These are phyloP conservation scores for Amphibolis antarctica DNA, from an alignment of 106 monocot species.

Conservation along the genomic window DNA sequence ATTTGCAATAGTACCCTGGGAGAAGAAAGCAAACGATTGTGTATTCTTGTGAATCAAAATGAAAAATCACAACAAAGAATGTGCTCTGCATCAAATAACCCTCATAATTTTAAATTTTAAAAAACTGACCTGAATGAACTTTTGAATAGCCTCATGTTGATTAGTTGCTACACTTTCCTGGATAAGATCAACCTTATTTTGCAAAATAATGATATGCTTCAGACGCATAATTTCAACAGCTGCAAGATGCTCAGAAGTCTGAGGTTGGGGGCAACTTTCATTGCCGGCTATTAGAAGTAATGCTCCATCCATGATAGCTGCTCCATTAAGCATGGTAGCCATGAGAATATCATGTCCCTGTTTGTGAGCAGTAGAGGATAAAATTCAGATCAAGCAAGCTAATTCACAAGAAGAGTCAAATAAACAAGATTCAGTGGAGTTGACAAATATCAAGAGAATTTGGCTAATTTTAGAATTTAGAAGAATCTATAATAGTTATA, in stretches of 20 bases:
- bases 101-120: neutral
- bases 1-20: constrained; percentile 89
- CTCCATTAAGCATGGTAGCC: constrained; percentile 99
- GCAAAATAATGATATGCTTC: constrained; percentile 76
- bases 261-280: constrained; percentile 96
- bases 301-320: constrained; percentile 98
- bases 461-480: no score
- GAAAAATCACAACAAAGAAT: no score
- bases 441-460: no score
- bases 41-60: neutral
- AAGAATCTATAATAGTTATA: no score
- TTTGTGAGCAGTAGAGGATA: neutral
- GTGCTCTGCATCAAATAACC: no score
- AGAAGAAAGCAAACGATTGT: neutral
- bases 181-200: constrained; percentile 95
- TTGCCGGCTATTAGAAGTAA: constrained; percentile 87
- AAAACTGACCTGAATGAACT: constrained; percentile 63
- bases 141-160: constrained; percentile 87
- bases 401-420: no score
- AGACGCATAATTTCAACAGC: constrained; percentile 97
- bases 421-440: no score
- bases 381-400: no score
- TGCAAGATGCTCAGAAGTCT: constrained; percentile 92
- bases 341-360: constrained; percentile 99
- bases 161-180: constrained; percentile 94